Evolutionary conservation across 805 yeast species (phyloP), one percentile per base, ranked within the genome.

Genomic region (Candida wancherniae): DNA sequence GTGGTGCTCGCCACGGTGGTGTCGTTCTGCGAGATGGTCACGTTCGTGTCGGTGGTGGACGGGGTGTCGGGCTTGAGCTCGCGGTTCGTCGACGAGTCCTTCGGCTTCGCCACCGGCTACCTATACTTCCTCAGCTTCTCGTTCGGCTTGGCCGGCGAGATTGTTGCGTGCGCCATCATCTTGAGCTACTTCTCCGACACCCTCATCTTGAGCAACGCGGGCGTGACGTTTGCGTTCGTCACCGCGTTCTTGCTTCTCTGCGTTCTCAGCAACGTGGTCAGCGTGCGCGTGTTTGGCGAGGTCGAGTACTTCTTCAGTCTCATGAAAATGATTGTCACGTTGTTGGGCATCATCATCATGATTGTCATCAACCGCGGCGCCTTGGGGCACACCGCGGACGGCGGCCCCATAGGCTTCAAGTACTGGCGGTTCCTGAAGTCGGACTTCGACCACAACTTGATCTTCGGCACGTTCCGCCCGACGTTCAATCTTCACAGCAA

Each of bases 1-100:
- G 63, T 83, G 9, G 87, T 83, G 2, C 51, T 80, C 15, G 71
- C 80, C 1, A 77, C 90, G 1, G 75, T 83, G 71, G 57, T 77
- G 10, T 77, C 86, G 4, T 80, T 81, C 52, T 84, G 90, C 37
- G 94, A 83, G 52, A 81, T 83, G 81, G 80, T 82, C 4, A 80
- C 92, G 0, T 63, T 84, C 36, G 76, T 83, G 13, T 86, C 92
- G 0, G 71, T 80, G n/a, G 80, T 81, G 13, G 84, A 83, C 24
- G 87, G 90, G 5, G 81, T 83, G 4, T 73, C 85, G 0, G 88
- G 87, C 1, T 63, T 84, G 16, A 75, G 84, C 1, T 73, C 88
- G 0, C 56, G 94, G 23, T 81, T 80, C 58, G 83, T 80, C 2
- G 86, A 80, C 42, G 87, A 80, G 49, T 80, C 86, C 0, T 78